These are phyloP conservation scores for Neobulgaria alba DNA, from an alignment of 2,329 filamentous ascomycete genomes.

Conservation along the genomic window DNA sequence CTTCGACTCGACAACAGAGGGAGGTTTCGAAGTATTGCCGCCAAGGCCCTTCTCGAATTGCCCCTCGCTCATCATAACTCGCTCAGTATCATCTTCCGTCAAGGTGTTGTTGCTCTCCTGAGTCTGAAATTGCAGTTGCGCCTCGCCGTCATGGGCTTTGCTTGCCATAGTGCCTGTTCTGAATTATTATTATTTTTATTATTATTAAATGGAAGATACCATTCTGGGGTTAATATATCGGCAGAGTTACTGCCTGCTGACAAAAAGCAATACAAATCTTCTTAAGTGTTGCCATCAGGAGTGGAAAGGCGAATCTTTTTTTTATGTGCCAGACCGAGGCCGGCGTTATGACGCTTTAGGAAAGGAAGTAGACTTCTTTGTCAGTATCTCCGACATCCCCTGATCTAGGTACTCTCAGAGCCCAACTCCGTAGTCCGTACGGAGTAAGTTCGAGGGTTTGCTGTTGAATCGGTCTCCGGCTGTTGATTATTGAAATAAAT, in stretches of 20 bases:
- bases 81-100: conserved; percentile 5
- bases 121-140: conserved; percentile 7
- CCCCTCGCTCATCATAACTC: conserved; percentile 1
- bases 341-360: not conserved
- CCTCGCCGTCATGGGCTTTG: conserved; percentile 2
- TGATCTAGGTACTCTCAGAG: too few species aligned
- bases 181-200: not conserved
- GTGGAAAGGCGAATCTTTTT: not conserved
- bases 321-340: not conserved
- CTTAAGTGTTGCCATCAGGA: not conserved
- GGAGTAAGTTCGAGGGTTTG: too few species aligned
- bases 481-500: too few species aligned
- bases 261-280: not conserved
- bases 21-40: not conserved
- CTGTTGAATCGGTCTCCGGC: too few species aligned
- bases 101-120: not conserved
- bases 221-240: not conserved
- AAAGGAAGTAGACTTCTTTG: not conserved
- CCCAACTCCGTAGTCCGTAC: too few species aligned
- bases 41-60: not conserved
- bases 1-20: conserved; percentile 1
- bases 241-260: not conserved
- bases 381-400: not conserved
- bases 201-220: not conserved
- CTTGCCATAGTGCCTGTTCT: not conserved